Percentiles rank a stretch among this genome's conserved stretches.
Conservation (phyloP, 1,284 basidiomycete genomes). For the Sutorius eximius region DNA sequence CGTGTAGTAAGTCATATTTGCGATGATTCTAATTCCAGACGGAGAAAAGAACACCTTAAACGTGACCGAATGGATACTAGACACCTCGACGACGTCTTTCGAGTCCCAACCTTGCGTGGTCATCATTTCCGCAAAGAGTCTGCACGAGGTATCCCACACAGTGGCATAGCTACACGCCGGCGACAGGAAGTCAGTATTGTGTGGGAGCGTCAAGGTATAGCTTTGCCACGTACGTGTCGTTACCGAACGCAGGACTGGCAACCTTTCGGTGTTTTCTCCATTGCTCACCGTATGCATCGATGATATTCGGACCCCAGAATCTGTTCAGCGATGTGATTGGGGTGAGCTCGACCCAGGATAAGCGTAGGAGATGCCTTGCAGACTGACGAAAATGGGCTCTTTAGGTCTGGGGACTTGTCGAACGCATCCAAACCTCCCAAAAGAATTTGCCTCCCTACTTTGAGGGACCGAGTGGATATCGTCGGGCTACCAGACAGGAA, state of each 20-base stretch:
- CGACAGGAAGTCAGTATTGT: not conserved
- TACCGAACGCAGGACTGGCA: not conserved
- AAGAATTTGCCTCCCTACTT: constrained; percentile 1
- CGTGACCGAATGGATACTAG: constrained; percentile 41
- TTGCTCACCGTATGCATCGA: not conserved
- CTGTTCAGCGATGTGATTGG: not conserved
- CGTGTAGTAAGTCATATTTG: not conserved
- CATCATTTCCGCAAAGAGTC: constrained; percentile 41
- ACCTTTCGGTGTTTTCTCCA: constrained; percentile 2
- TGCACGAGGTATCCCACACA: constrained; percentile 44
- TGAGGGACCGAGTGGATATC: not conserved
- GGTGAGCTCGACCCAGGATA: not conserved
- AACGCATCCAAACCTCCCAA: not conserved
- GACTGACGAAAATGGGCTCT: not conserved
- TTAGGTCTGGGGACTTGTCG: not conserved
- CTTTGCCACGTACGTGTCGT: not conserved
- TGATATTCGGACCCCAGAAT: not conserved
- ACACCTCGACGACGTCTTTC: constrained; percentile 38
- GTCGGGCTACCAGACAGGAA: not conserved
- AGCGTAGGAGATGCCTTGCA: not conserved
- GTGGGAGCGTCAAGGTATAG: not conserved
- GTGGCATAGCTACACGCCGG: not conserved
- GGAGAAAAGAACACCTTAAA: constrained; percentile 39
- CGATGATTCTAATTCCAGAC: not conserved
- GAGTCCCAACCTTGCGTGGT: constrained; percentile 41